These are phyloP conservation scores for Synchytrium microbalum DNA, from an alignment of 371 early-diverging fungal species.

Conservation along the genomic window DNA sequence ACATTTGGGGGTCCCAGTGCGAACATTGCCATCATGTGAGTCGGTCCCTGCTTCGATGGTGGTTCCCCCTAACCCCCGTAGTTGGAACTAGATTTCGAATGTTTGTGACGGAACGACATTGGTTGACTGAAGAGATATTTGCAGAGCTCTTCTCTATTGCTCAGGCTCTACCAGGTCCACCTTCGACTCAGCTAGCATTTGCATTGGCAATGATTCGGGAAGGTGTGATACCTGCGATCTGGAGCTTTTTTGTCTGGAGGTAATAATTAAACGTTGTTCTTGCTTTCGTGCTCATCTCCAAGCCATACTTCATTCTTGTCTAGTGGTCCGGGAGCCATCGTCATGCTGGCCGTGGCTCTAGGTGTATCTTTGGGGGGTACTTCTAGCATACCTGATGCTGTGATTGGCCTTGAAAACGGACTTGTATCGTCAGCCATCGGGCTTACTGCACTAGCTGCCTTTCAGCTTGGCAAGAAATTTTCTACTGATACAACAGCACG, in stretches of 20 bases:
- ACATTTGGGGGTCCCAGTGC: conserved; percentile 56
- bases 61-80: no score
- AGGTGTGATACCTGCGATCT: conserved; percentile 36
- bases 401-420: conserved; percentile 39
- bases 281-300: conserved; percentile 1
- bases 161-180: conserved; percentile 55
- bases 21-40: no score
- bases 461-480: conserved; percentile 36
- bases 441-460: conserved; percentile 48
- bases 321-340: conserved; percentile 43
- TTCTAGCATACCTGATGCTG: conserved; percentile 34
- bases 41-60: no score
- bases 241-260: conserved; percentile 50
- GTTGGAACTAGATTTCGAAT: no score
- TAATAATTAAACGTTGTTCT: conserved; percentile 5
- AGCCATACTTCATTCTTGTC: background rate
- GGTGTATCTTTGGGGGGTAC: conserved; percentile 33
- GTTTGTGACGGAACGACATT: conserved; percentile 39
- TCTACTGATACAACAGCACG: conserved; percentile 30
- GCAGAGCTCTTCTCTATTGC: conserved; percentile 53
- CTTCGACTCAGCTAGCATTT: conserved; percentile 48
- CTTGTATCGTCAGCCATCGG: conserved; percentile 46
- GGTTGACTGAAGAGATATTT: conserved; percentile 40
- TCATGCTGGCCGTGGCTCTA: conserved; percentile 41
- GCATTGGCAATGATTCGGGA: conserved; percentile 43